Percentiles rank a stretch among this genome's conserved stretches.
These are phyloP conservation scores for Silene uniflora DNA, from an alignment of 148 eudicot genomes.

Conservation along the genomic window DNA sequence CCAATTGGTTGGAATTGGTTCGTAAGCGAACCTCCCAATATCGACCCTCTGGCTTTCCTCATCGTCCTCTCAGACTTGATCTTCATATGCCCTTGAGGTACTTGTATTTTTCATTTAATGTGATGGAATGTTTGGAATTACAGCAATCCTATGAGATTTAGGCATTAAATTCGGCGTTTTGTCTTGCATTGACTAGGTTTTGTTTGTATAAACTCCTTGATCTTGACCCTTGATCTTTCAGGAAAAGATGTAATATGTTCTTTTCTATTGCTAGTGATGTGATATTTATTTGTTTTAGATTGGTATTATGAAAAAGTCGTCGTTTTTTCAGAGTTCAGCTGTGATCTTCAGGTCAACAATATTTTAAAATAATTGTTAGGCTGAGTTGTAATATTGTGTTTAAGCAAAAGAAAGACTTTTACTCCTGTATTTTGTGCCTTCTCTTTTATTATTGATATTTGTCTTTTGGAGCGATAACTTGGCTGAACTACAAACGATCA, in stretches of 20 bases:
- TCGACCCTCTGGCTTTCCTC: slow-evolving; percentile 75
- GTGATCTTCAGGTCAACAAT: too few relatives aligned
- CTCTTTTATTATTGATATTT: neutral
- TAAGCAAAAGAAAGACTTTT: neutral
- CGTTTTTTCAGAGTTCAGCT: too few relatives aligned
- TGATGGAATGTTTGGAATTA: neutral
- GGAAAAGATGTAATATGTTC: neutral
- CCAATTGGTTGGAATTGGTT: slow-evolving; percentile 93
- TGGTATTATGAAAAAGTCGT: too few relatives aligned
- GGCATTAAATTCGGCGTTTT: too few relatives aligned
- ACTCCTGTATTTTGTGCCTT: neutral
- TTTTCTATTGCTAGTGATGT: neutral
- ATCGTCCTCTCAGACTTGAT: slow-evolving; percentile 40
- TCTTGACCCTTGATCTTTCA: neutral
- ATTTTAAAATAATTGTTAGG: too few relatives aligned
- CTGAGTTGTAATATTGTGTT: too few relatives aligned
- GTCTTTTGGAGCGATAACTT: too few relatives aligned
- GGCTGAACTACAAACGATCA: too few relatives aligned
- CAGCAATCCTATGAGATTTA: too few relatives aligned
- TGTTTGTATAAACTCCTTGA: neutral
- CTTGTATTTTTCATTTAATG: neutral
- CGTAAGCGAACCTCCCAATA: slow-evolving; percentile 72
- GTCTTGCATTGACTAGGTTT: neutral
- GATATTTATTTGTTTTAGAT: too few relatives aligned
- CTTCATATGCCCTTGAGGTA: slow-evolving; percentile 64